A percentile compares a stretch with the other conserved stretches of the same genome.
phyloP scores from a whole-genome alignment of 2,329 filamentous ascomycete genomes.

The Botryosphaeria agaves region DNA sequence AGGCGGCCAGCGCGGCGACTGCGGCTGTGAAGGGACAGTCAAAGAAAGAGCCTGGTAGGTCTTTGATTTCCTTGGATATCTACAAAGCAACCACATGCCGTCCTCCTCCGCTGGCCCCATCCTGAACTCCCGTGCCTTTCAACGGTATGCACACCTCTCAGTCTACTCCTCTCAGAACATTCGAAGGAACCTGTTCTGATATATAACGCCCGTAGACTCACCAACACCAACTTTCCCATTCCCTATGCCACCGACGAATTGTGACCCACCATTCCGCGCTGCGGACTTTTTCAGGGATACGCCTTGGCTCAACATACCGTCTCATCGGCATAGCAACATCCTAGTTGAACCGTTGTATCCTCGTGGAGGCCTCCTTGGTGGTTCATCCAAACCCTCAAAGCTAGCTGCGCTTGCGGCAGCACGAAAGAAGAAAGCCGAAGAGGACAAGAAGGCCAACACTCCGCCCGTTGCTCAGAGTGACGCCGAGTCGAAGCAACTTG shows the following conservation, averaged over 20 bases:
- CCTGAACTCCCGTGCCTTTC: too few relatives aligned
- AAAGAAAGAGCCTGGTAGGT: slow-evolving; percentile 28
- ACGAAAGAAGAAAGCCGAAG: slow-evolving; percentile 67
- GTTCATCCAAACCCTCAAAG: slow-evolving; percentile 59
- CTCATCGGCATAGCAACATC: slow-evolving; percentile 42
- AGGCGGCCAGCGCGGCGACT: slow-evolving; percentile 21
- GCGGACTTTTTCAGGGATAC: slow-evolving; percentile 62
- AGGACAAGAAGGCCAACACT: slow-evolving; percentile 33
- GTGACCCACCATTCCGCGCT: slow-evolving; percentile 29
- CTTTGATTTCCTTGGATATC: neutral
- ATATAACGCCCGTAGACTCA: neutral
- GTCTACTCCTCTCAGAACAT: slow-evolving; percentile 2
- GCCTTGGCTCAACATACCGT: slow-evolving; percentile 66
- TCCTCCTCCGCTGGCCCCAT: too few relatives aligned
- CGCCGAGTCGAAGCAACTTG: slow-evolving; percentile 2
- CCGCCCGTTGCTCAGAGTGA: slow-evolving; percentile 3
- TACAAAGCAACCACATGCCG: too few relatives aligned
- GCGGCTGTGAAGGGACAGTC: too few relatives aligned
- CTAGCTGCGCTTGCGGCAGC: slow-evolving; percentile 85
- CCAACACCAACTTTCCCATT: too few relatives aligned
- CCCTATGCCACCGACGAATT: too few relatives aligned
- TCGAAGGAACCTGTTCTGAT: neutral
- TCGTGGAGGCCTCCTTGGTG: slow-evolving; percentile 59
- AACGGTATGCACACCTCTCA: too few relatives aligned
- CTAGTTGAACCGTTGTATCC: slow-evolving; percentile 43